A percentile compares a stretch with the other conserved stretches of the same genome.
Conservation (phyloP, 2,329 filamentous ascomycete species). For the Dothiorella sarmentorum region DNA sequence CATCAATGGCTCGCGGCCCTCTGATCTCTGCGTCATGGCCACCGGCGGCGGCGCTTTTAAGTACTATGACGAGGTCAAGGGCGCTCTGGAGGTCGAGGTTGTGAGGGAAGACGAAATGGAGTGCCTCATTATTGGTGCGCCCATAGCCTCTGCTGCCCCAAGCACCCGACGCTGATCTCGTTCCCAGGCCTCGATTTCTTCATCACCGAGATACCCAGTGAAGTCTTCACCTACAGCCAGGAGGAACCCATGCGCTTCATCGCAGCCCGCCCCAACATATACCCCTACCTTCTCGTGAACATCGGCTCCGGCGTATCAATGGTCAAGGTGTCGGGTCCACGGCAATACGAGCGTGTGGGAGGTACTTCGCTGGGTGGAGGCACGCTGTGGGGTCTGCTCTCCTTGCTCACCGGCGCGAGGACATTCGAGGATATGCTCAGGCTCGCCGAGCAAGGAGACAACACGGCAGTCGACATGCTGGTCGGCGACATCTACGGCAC, state of each 20-base stretch:
- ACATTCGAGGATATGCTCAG: constrained; percentile 98
- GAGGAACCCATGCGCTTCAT: constrained; percentile 83
- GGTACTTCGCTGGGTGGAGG: constrained; percentile 93
- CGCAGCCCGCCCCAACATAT: constrained; percentile 73
- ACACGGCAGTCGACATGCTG: constrained; percentile 89
- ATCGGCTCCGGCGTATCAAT: constrained; percentile 97
- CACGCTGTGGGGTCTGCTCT: constrained; percentile 94
- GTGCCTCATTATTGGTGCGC: constrained; percentile 84
- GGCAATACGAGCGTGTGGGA: constrained; percentile 83
- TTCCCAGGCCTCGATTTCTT: constrained; percentile 86
- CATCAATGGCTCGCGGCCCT: constrained; percentile 67
- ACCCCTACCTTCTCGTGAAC: constrained; percentile 96
- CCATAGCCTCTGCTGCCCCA: neutral
- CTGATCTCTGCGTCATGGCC: constrained; percentile 85
- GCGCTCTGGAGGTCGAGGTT: constrained; percentile 81
- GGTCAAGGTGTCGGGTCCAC: constrained; percentile 90
- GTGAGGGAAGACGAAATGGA: constrained; percentile 97
- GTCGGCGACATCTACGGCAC: constrained; percentile 97
- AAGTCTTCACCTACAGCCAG: constrained; percentile 93
- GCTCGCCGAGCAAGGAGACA: constrained; percentile 87
- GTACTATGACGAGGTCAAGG: constrained; percentile 86
- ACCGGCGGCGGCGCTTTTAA: constrained; percentile 96
- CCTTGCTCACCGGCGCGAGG: constrained; percentile 84
- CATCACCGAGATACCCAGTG: constrained; percentile 93
- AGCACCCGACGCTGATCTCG: neutral